phyloP scores from a whole-genome alignment of 176 grass and related monocot genomes.

The Avena eriantha region DNA sequence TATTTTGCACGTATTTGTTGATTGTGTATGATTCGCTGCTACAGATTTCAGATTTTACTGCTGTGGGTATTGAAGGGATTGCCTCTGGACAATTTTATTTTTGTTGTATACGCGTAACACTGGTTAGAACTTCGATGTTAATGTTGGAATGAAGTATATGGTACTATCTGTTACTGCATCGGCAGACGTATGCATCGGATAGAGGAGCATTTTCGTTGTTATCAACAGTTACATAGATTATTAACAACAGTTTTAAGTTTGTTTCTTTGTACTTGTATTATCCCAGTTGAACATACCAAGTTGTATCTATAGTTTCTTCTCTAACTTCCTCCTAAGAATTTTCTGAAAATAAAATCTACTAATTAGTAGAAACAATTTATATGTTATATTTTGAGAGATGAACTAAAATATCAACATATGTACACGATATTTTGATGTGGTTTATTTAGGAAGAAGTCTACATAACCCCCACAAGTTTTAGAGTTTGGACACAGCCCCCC shows the following conservation, averaged over 20 bases:
- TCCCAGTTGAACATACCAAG: neutral
- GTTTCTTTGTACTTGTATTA: neutral
- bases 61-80: neutral
- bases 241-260: constrained; percentile 1
- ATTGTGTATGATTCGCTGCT: neutral
- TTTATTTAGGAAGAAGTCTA: neutral
- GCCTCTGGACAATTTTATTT: neutral
- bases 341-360: neutral
- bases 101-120: neutral
- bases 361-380: neutral
- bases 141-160: neutral
- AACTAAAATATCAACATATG: neutral
- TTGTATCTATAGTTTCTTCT: constrained; percentile 1
- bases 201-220: neutral
- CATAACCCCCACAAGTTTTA: no score
- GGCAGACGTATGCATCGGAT: neutral
- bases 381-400: neutral
- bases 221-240: neutral
- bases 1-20: neutral
- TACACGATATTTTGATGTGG: neutral
- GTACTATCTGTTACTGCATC: neutral
- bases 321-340: neutral
- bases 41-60: neutral
- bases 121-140: neutral
- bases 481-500: no score